These are phyloP conservation scores for Fusarium mundagurra DNA, from an alignment of 2,329 filamentous ascomycete species.

Conservation along the genomic window DNA sequence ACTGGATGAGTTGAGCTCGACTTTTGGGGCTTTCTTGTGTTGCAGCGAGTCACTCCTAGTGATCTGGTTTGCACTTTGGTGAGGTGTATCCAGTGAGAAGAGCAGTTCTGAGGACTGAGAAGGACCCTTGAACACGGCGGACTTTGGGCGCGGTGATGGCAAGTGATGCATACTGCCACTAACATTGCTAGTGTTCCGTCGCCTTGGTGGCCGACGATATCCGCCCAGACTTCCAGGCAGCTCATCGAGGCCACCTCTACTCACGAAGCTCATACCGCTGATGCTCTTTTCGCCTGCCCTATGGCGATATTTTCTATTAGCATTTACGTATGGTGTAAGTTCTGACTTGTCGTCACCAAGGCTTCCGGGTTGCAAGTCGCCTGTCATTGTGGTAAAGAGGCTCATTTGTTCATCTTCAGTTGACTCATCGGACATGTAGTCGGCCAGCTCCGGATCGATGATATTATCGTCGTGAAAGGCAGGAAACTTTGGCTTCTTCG, in stretches of 20 bases:
- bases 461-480: slow-evolving; percentile 99
- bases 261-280: slow-evolving; percentile 74
- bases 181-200: slow-evolving; percentile 85
- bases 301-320: slow-evolving; percentile 77
- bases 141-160: slow-evolving; percentile 76
- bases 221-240: slow-evolving; percentile 66
- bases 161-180: slow-evolving; percentile 75
- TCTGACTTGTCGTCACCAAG: slow-evolving; percentile 79
- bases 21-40: slow-evolving; percentile 75
- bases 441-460: slow-evolving; percentile 94
- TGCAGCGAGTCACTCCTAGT: slow-evolving; percentile 87
- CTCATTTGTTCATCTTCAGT: slow-evolving; percentile 93
- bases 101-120: slow-evolving; percentile 63
- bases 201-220: slow-evolving; percentile 70
- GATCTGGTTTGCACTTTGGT: slow-evolving; percentile 59
- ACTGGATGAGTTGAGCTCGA: slow-evolving; percentile 88
- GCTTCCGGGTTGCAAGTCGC: slow-evolving; percentile 70
- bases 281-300: slow-evolving; percentile 81
- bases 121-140: slow-evolving; percentile 65
- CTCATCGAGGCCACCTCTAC: slow-evolving; percentile 73
- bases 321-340: slow-evolving; percentile 76
- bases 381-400: slow-evolving; percentile 81
- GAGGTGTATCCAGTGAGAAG: slow-evolving; percentile 57
- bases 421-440: slow-evolving; percentile 95
- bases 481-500: slow-evolving; percentile 74